Evolutionary conservation across 2,329 filamentous ascomycete genomes (phyloP).

Genomic region (Sporothrix phasma): DNA sequence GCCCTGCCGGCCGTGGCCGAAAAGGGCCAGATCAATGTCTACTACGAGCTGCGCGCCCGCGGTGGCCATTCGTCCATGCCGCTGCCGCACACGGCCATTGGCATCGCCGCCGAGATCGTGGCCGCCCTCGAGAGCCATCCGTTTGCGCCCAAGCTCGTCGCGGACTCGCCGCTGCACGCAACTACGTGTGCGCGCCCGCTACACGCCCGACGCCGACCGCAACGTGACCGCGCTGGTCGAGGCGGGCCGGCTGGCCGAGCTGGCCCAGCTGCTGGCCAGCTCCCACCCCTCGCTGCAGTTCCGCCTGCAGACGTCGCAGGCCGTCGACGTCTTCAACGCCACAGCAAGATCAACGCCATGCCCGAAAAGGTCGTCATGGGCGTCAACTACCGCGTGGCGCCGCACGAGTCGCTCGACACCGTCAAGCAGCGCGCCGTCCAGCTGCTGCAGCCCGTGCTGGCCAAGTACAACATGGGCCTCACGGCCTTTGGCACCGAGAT

Average conservation of each 20-base stretch:
- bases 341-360: conserved; percentile 57
- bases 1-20: conserved; percentile 49
- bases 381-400: conserved; percentile 52
- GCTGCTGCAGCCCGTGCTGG: conserved; percentile 39
- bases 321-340: conserved; percentile 45
- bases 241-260: conserved; percentile 20
- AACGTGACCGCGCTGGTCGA: conserved; percentile 25
- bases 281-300: conserved; percentile 30
- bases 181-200: conserved; percentile 33
- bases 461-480: conserved; percentile 47
- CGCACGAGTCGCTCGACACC: conserved; percentile 41
- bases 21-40: conserved; percentile 50
- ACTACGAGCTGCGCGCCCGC: conserved; percentile 44
- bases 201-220: conserved; percentile 36
- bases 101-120: conserved; percentile 40
- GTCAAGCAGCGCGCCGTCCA: conserved; percentile 42
- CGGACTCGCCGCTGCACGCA: conserved; percentile 26
- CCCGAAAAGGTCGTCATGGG: conserved; percentile 48
- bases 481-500: conserved; percentile 35
- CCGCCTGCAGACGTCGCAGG: conserved; percentile 50
- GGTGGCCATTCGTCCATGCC: conserved; percentile 54
- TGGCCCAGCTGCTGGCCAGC: conserved; percentile 41
- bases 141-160: conserved; percentile 31
- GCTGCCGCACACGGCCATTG: conserved; percentile 43
- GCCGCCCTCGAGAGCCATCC: conserved; percentile 36